Evolutionary conservation across 208 protist species (phyloP), one percentile per base, ranked within the genome.

Genomic region (Trypanosoma theileri): DNA sequence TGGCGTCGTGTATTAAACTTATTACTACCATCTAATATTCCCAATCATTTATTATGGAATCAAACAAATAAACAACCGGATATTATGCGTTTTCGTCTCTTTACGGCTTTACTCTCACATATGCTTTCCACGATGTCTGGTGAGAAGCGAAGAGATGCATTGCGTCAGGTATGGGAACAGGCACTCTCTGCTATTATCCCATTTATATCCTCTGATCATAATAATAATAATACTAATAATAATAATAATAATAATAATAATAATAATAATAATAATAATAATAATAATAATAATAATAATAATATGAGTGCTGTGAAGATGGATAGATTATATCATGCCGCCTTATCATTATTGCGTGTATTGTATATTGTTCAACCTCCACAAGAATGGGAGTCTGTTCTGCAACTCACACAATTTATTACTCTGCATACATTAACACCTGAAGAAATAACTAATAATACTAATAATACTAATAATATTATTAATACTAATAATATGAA

Each of bases 331-430:
- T 24, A 59, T 35, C 35, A 22, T 14, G 71, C 62, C 6, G 40
- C 59, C n/a, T 55, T 22, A 28, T 31, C 40, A 9, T 55, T 56
- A 60, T 46, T 70, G 10, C 61, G 63, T 7, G 22, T 24, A 3
- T 17, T 76, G 28, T 56, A 71, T 13, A 28, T 57, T 58, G 57
- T 55, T 58, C 50, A 50, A n/a, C 61, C 75, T 1, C 44, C 9
- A 42, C 41, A 75, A 4, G 56, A 75, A 45, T 80, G 75, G 75
- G 21, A 46, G 9, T 62, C 54, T 26, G 75, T 69, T 1, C 55
- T 80, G 8, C 9, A 45, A n/a, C 53, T 80, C 11, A 68, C 60
- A 16, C 41, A 31, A 40, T 41, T 17, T 21, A 24, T 74, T 53
- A 35, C 6, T 1, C 1, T 1, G 28, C 28, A 1, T 35, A 35